Conservation (phyloP, 2,329 filamentous ascomycete species). For the Exophiala lecanii-corni region DNA sequence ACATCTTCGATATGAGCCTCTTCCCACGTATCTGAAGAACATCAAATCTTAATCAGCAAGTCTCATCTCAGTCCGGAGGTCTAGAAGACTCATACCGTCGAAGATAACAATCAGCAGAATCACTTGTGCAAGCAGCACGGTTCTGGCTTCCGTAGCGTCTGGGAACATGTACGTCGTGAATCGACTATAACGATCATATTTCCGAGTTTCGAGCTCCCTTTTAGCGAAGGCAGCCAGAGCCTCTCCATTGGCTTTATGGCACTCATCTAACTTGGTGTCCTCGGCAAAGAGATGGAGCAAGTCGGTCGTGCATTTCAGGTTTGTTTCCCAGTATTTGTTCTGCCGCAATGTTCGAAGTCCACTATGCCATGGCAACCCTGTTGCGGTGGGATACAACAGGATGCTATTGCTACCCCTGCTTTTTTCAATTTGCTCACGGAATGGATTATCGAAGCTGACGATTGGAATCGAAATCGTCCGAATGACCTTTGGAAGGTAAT, state of each 20-base stretch:
- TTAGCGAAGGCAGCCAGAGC: background rate
- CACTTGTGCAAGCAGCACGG: background rate
- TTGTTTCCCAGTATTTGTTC: background rate
- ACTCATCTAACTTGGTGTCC: background rate
- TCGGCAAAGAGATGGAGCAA: background rate
- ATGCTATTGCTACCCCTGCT: background rate
- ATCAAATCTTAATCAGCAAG: background rate
- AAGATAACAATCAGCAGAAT: background rate
- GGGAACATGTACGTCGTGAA: slow-evolving; percentile 2
- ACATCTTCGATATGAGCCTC: background rate
- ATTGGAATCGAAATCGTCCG: background rate
- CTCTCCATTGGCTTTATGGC: background rate
- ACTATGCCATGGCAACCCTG: background rate
- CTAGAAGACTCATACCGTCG: background rate
- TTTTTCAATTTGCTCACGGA: background rate
- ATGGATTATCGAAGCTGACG: background rate
- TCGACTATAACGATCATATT: background rate
- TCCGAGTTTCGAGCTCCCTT: background rate
- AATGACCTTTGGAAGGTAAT: background rate
- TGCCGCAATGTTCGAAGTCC: background rate
- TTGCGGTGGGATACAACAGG: background rate
- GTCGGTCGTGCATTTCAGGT: background rate
- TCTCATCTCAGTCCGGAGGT: too few relatives aligned
- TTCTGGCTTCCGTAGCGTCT: background rate
- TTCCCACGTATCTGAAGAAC: background rate